Percentiles rank a stretch among this genome's conserved stretches.
These are phyloP conservation scores for Syzygium grande DNA, from an alignment of 345 rosid species.

Conservation along the genomic window DNA sequence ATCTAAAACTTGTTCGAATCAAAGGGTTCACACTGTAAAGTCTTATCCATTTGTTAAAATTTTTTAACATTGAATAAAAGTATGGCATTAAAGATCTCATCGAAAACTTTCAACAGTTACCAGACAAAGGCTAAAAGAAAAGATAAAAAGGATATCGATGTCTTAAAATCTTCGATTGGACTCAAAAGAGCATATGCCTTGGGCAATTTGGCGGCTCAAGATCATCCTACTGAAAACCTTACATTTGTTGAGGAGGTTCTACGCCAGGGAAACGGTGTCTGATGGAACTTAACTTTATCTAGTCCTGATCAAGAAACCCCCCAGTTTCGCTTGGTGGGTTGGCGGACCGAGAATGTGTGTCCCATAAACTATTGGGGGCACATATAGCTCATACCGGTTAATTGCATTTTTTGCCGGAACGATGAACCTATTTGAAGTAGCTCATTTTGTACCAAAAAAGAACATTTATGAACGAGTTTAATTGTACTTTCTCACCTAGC, in stretches of 20 bases:
- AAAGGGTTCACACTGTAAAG: not conserved
- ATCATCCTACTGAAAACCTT: not conserved
- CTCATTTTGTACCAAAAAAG: constrained; percentile 2
- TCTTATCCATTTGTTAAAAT: not conserved
- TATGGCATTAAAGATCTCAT: not conserved
- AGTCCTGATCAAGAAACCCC: not conserved
- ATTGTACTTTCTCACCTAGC: not conserved
- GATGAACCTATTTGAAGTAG: constrained; percentile 3
- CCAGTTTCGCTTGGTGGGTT: not conserved
- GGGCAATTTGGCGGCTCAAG: not conserved
- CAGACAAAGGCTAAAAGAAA: not conserved
- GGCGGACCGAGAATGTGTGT: too few species aligned
- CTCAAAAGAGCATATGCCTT: not conserved
- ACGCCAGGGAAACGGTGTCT: not conserved
- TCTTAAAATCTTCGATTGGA: not conserved
- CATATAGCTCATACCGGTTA: not conserved
- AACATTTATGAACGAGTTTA: not conserved
- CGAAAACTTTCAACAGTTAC: not conserved
- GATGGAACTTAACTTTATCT: not conserved
- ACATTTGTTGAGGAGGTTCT: not conserved
- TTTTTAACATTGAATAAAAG: not conserved
- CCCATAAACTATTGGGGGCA: not conserved
- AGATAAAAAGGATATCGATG: not conserved
- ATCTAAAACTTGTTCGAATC: not conserved
- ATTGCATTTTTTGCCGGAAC: not conserved